Evolutionary conservation across 331 rosid genomes (phyloP), one percentile per base, ranked within the genome.

Genomic region (Arachis monticola): DNA sequence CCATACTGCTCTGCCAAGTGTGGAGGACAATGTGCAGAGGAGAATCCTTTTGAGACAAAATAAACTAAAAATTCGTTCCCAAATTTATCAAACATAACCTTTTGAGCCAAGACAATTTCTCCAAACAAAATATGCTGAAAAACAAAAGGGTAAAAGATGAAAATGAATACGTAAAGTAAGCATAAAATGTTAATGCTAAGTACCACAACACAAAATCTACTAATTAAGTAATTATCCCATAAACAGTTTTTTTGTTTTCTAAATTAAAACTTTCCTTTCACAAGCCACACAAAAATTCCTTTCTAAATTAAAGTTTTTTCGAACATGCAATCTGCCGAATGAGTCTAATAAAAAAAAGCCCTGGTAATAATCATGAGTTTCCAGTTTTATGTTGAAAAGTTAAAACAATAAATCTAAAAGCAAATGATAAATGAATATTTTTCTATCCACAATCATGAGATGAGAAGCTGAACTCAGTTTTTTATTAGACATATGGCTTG

Each of bases 21-120:
- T 74, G 80, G 91, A 1, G 99, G 82, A 84, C 97, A 88, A 77
- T 83, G 97, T 60, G 97, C 92, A 73, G 88, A 79, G 72, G 90
- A 81, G 60, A 95, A 79, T 67, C 90, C 96, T 70, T 87, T 92
- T 0, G 95, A 84, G 62, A 87, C 86, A 69, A 92, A 86, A 57
- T 87, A 83, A 59, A 83, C 74, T 3, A 94, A 89, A 77, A 95
- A 95, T 70, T 90, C 97, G 82, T 95, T 84, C 40, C 99, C 97
- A 12, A 95, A 92, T 61, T 88, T 88, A 83, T 95, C 99, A 67
- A 87, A 92, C 97, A 95, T 92, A 79, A 95, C 91, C 93, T 90
- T 95, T 82, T 92, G 99, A 61, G 97, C 99, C 81, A 88, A 61
- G 73, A 95, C 99, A 73, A 95, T 95, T 85, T 95, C 99, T 84